Evolutionary conservation across 2,329 filamentous ascomycete genomes (phyloP).

Genomic region (Whalleya microplaca): DNA sequence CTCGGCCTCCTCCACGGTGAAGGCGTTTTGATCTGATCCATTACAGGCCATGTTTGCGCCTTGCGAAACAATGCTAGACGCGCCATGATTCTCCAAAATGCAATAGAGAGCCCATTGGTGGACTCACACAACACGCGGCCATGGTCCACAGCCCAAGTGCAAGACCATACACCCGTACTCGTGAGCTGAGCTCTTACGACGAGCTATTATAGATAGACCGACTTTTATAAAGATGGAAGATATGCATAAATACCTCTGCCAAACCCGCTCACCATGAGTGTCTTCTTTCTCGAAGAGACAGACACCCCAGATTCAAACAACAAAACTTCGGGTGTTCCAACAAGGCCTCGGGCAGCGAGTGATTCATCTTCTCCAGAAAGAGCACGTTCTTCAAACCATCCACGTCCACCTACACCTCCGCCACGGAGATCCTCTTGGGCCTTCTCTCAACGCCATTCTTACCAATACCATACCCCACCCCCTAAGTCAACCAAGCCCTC

Average conservation of each 20-base stretch:
- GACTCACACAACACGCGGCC: slow-evolving; percentile 5
- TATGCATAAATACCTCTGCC: slow-evolving; percentile 27
- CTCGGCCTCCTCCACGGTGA: slow-evolving; percentile 19
- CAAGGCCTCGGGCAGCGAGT: slow-evolving; percentile 5
- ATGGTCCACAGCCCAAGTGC: slow-evolving; percentile 1
- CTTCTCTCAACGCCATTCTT: slow-evolving; percentile 12
- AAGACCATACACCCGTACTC: background rate
- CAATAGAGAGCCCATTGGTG: background rate
- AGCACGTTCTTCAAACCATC: slow-evolving; percentile 4
- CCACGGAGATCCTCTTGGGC: slow-evolving; percentile 29
- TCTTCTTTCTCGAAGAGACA: slow-evolving; percentile 8
- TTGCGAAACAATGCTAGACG: too few species aligned
- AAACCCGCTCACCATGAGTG: slow-evolving; percentile 13
- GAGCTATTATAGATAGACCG: slow-evolving; percentile 4
- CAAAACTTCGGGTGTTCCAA: background rate
- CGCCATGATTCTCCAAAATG: background rate
- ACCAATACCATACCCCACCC: background rate
- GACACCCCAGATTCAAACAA: slow-evolving; percentile 17
- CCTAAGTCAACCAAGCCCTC: slow-evolving; percentile 4
- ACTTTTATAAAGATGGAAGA: slow-evolving; percentile 6
- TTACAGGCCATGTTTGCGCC: too few species aligned
- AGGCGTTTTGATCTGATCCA: background rate
- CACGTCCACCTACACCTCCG: slow-evolving; percentile 24
- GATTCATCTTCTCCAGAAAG: slow-evolving; percentile 9
- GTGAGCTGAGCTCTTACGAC: background rate